phyloP scores from a whole-genome alignment of 2,329 filamentous ascomycete genomes.

The Akanthomyces lecanii region DNA sequence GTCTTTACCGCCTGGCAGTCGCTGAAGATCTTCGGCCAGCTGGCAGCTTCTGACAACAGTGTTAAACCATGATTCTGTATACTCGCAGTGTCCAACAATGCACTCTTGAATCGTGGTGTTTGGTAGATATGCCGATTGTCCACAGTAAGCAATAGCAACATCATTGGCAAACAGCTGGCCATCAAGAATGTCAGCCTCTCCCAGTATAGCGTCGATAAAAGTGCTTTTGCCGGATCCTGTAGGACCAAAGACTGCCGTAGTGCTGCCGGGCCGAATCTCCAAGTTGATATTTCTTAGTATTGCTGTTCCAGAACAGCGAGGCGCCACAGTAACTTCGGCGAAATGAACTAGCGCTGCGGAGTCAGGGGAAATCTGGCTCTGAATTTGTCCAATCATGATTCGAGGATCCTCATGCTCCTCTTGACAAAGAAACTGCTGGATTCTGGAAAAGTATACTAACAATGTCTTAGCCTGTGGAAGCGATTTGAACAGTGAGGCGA shows the following conservation, averaged over 20 bases:
- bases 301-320: background rate
- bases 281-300: background rate
- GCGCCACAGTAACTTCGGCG: background rate
- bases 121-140: background rate
- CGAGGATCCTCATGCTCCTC: background rate
- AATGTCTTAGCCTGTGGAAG: background rate
- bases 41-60: background rate
- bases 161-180: background rate
- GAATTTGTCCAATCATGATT: background rate
- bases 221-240: conserved; percentile 1
- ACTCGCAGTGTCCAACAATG: background rate
- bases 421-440: background rate
- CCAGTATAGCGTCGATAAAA: background rate
- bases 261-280: background rate
- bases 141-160: background rate
- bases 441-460: background rate
- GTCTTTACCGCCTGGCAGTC: background rate
- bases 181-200: background rate
- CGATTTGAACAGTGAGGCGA: background rate
- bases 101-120: background rate
- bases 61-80: background rate
- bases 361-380: background rate
- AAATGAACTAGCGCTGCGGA: background rate
- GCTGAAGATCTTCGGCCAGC: background rate
- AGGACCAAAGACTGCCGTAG: background rate